Evolutionary conservation across 2,329 filamentous ascomycete species (phyloP), one percentile per base, ranked within the genome.

Genomic region (Claviceps paspali): DNA sequence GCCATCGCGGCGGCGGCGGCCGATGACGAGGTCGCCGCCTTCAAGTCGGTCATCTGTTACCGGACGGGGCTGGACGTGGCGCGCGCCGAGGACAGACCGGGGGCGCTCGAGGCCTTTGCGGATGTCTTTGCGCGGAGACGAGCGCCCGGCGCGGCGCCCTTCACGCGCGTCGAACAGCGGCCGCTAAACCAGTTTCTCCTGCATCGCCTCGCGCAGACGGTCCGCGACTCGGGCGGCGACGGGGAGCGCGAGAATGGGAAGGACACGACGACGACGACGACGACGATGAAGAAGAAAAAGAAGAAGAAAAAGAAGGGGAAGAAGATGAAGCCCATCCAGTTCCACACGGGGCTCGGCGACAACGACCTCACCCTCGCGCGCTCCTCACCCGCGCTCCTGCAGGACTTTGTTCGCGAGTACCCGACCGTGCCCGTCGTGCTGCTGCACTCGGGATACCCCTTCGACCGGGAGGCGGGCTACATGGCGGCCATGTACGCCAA

Each of bases 21-120:
- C 0, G 77, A 91, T 30, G 60, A 70, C 0, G 68, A 77, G 14
- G 76, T 92, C 2, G 82, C 74, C 1, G 84, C 72, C 2, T 92
- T 92, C 67, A 91, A 92, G 55, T 82, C 77, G 1, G 75, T 87
- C 34, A 73, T 92, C 38, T 88, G 83, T 57, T 91, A 91, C 53
- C 70, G 83, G 11, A 82, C 77, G 0, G 84, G 84, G 0, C 63
- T 87, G 5, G 70, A 72, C 28, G 63, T 88, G 12, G 59, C 68
- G 0, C 44, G 45, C 7, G 44, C 49, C n/a, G 51, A 65, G 6
- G 59, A 67, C 37, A 53, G 64, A 1, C 60, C 63, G 2, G 61
- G 49, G 0, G 57, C 60, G 0, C 47, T 61, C 9, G 51, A 59
- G 18, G 59, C 57, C 2, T 63, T 70, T 21, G 38, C 43, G 11